These are phyloP conservation scores for Phyllosticta ampelicida DNA, from an alignment of 2,329 filamentous ascomycete species.

Conservation along the genomic window DNA sequence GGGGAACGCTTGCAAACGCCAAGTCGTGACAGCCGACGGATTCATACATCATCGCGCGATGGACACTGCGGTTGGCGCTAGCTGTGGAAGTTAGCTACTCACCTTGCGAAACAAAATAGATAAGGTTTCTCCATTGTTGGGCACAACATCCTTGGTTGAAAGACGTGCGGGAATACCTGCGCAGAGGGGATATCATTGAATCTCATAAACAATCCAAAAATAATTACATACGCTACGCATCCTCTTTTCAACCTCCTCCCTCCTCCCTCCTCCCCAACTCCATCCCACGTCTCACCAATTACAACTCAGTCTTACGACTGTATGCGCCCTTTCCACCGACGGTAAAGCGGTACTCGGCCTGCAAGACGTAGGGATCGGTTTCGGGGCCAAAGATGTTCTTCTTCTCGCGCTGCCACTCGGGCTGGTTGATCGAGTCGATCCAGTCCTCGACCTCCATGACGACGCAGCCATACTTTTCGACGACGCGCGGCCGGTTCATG, in stretches of 20 bases:
- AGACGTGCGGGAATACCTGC: neutral
- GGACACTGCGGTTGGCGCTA: too few species aligned
- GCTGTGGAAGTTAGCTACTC: too few species aligned
- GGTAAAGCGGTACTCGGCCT: constrained; percentile 34
- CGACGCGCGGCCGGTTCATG: constrained; percentile 47
- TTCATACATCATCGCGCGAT: too few species aligned
- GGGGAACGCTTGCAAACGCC: too few species aligned
- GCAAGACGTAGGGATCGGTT: constrained; percentile 32
- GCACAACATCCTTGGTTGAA: too few species aligned
- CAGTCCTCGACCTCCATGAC: constrained; percentile 90
- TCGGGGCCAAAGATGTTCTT: constrained; percentile 39
- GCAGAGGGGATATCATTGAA: neutral
- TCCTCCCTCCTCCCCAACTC: neutral
- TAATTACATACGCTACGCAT: neutral
- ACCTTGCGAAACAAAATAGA: too few species aligned
- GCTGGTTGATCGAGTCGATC: constrained; percentile 89
- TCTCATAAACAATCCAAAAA: neutral
- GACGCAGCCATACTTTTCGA: constrained; percentile 69
- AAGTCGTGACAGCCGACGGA: too few species aligned
- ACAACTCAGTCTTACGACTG: constrained; percentile 1
- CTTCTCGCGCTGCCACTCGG: constrained; percentile 64
- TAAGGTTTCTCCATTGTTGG: too few species aligned
- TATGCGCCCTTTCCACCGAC: neutral
- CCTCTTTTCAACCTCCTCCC: neutral
- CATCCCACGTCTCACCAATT: neutral